A percentile compares a stretch with the other conserved stretches of the same genome.
Conservation (phyloP, 2,329 filamentous ascomycete genomes). For the Paramyrothecium sp. region DNA sequence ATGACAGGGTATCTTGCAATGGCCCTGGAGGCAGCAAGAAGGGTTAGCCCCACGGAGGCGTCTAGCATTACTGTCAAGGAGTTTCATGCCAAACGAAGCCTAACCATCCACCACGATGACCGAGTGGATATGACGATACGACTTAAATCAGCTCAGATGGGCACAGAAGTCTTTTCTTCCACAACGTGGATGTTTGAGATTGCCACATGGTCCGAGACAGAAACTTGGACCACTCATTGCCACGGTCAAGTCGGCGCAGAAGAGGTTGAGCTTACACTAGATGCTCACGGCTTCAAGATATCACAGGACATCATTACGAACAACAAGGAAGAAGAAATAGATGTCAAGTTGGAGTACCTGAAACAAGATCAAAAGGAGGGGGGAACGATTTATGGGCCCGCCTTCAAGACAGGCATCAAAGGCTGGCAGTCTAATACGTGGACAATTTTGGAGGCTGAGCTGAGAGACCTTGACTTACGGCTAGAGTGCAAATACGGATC, state of each 20-base stretch:
- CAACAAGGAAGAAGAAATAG: conserved; percentile 6
- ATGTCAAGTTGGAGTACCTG: conserved; percentile 2
- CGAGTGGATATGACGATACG: too few species aligned
- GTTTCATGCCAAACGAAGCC: too few species aligned
- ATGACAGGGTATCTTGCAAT: conserved; percentile 41
- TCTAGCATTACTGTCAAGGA: too few species aligned
- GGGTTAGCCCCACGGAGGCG: conserved; percentile 4
- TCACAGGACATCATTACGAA: conserved; percentile 4
- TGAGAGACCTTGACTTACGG: conserved; percentile 16
- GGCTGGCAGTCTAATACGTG: conserved; percentile 16
- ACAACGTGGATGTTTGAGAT: conserved; percentile 17
- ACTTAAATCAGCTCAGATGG: background rate
- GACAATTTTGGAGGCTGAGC: conserved; percentile 15
- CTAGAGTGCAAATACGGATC: conserved; percentile 13
- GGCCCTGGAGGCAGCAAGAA: conserved; percentile 37
- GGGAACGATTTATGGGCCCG: conserved; percentile 22
- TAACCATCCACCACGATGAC: too few species aligned
- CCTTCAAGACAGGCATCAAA: conserved; percentile 16
- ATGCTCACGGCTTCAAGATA: conserved; percentile 13
- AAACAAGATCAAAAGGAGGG: background rate
- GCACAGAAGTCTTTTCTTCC: conserved; percentile 14
- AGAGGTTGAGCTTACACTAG: conserved; percentile 7
- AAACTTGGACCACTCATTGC: conserved; percentile 19
- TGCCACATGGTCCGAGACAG: conserved; percentile 16
- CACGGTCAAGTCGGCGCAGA: conserved; percentile 13